Conservation (phyloP, 225 moss, liverwort and hornwort genomes). For the Rhytidiadelphus loreus region DNA sequence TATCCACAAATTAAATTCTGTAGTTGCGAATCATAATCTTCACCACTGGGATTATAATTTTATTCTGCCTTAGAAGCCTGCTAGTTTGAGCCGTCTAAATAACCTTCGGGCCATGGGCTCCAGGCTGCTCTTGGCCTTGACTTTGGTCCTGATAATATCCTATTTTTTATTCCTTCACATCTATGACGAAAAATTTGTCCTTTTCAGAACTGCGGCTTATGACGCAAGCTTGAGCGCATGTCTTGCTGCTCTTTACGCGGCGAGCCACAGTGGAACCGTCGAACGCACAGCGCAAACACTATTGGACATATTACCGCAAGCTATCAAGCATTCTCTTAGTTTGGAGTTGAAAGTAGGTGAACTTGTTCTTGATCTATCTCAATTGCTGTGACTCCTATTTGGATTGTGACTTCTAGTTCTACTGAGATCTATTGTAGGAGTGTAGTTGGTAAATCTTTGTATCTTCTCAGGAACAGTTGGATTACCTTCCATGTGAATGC, state of each 20-base stretch:
- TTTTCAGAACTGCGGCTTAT: slow-evolving; percentile 64
- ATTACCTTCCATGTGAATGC: not conserved
- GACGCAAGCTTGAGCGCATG: slow-evolving; percentile 82
- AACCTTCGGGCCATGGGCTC: not conserved
- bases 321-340: slow-evolving; percentile 58
- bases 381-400: not conserved
- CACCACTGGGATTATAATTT: not conserved
- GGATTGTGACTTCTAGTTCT: not conserved
- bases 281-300: slow-evolving; percentile 69
- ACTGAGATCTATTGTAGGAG: not conserved
- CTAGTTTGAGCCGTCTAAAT: not conserved
- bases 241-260: slow-evolving; percentile 64
- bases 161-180: not conserved
- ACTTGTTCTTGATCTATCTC: slow-evolving; percentile 1
- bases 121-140: not conserved
- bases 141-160: not conserved
- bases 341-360: slow-evolving; percentile 69
- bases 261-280: slow-evolving; percentile 61
- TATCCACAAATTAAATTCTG: not conserved
- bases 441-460: not conserved
- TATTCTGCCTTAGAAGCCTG: not conserved
- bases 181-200: not conserved
- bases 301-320: slow-evolving; percentile 54
- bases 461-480: not conserved
- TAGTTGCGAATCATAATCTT: not conserved